phyloP scores from a whole-genome alignment of 495 filamentous ascomycete species.

The Neurospora africana region DNA sequence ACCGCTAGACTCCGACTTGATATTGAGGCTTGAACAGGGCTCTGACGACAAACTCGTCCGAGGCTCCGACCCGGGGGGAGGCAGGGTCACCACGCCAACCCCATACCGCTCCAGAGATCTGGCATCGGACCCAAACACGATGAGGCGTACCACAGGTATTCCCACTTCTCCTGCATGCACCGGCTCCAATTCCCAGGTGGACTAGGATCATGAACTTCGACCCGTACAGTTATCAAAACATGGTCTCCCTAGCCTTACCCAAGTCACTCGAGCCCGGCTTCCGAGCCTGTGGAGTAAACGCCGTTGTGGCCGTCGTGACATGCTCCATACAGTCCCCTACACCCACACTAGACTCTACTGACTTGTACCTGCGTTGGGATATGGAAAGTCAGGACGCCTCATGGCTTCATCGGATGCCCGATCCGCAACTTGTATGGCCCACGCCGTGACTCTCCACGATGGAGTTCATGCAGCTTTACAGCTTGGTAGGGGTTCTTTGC shows the following conservation, averaged over 20 bases:
- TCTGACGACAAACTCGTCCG: neutral
- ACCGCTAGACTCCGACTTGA: neutral
- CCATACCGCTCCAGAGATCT: neutral
- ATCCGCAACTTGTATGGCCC: neutral
- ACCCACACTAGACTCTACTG: neutral
- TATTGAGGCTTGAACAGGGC: neutral
- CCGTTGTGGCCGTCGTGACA: neutral
- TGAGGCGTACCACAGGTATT: neutral
- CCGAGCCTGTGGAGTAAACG: neutral
- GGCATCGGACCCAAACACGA: neutral
- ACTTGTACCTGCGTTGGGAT: neutral
- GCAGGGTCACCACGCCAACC: neutral
- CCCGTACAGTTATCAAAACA: neutral
- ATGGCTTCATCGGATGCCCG: neutral
- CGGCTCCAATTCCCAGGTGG: neutral
- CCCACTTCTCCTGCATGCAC: neutral
- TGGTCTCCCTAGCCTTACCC: neutral
- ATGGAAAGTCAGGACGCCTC: neutral
- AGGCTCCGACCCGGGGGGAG: neutral
- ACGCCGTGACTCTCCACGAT: neutral
- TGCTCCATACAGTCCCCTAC: neutral
- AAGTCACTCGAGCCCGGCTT: neutral
- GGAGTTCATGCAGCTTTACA: constrained; percentile 1
- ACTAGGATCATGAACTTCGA: neutral
- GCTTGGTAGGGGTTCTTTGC: constrained; percentile 3